A percentile compares a stretch with the other conserved stretches of the same genome.
Evolutionary conservation across 2,329 filamentous ascomycete genomes (phyloP).

Genomic region (Sporothrix variecibatus): DNA sequence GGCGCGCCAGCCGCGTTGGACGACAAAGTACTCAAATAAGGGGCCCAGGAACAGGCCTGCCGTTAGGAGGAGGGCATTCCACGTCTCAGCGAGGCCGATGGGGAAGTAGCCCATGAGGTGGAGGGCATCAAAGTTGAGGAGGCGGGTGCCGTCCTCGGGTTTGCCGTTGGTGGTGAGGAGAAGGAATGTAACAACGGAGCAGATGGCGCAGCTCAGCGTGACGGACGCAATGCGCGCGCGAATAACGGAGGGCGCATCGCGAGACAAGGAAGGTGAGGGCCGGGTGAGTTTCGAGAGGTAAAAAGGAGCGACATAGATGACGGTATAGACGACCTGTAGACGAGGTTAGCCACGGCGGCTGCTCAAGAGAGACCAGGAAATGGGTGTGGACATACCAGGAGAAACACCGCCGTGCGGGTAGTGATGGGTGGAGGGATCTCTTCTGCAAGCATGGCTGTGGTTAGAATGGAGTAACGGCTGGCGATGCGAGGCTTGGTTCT

Average conservation of each 20-base stretch:
- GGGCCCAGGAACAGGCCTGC: conserved; percentile 80
- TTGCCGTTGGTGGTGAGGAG: conserved; percentile 61
- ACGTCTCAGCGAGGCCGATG: conserved; percentile 63
- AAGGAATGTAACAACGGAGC: conserved; percentile 66
- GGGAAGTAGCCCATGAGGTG: conserved; percentile 83
- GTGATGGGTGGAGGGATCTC: conserved; percentile 44
- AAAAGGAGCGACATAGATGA: conserved; percentile 87
- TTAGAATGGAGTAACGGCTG: background rate
- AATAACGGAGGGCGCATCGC: conserved; percentile 89
- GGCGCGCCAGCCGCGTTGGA: conserved; percentile 68
- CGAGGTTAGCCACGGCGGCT: background rate
- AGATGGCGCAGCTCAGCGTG: conserved; percentile 69
- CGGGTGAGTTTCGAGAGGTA: conserved; percentile 80
- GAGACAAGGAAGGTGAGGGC: conserved; percentile 74
- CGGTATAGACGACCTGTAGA: conserved; percentile 73
- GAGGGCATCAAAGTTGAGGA: conserved; percentile 49
- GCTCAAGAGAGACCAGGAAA: too few relatives aligned
- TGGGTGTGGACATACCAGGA: conserved; percentile 40
- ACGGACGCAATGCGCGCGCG: conserved; percentile 81
- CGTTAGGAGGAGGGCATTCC: conserved; percentile 68
- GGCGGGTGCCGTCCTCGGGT: conserved; percentile 43
- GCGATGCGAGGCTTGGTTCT: background rate
- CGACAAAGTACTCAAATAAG: conserved; percentile 75
- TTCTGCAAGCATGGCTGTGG: conserved; percentile 17
- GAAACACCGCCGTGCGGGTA: conserved; percentile 40